Percentiles rank a stretch among this genome's conserved stretches.
Evolutionary conservation across 2,329 filamentous ascomycete species (phyloP).

Genomic region (Fusarium phyllophilum): DNA sequence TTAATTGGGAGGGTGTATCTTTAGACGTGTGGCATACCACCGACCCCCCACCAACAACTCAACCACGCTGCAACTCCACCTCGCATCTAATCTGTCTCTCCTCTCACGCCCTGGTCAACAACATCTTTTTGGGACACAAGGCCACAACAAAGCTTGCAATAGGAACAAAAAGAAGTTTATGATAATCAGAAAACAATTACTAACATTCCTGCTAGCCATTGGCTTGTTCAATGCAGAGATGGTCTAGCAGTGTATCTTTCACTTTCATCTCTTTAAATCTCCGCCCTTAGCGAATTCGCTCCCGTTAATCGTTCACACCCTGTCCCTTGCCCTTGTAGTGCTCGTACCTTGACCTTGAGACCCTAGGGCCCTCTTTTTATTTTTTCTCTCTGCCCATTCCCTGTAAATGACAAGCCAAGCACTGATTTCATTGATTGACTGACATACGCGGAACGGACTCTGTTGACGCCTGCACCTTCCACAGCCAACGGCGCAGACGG

Average conservation of each 20-base stretch:
- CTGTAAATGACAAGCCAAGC: conserved; percentile 6
- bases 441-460: background rate
- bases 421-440: conserved; percentile 7
- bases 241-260: background rate
- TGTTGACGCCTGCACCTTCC: conserved; percentile 12
- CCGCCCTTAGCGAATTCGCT: conserved; percentile 33
- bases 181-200: background rate
- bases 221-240: background rate
- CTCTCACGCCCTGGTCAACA: conserved; percentile 20
- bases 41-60: conserved; percentile 16
- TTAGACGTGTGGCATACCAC: background rate
- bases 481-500: conserved; percentile 1
- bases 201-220: conserved; percentile 4
- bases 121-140: background rate
- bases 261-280: conserved; percentile 26
- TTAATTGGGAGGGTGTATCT: background rate
- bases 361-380: conserved; percentile 35
- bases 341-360: conserved; percentile 11
- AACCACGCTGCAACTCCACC: conserved; percentile 2
- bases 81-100: conserved; percentile 25
- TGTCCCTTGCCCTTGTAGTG: conserved; percentile 1
- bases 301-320: conserved; percentile 33
- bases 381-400: conserved; percentile 15
- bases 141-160: background rate
- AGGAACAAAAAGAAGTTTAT: background rate